phyloP scores from a whole-genome alignment of 495 filamentous ascomycete species.

The Cairneyella variabilis region DNA sequence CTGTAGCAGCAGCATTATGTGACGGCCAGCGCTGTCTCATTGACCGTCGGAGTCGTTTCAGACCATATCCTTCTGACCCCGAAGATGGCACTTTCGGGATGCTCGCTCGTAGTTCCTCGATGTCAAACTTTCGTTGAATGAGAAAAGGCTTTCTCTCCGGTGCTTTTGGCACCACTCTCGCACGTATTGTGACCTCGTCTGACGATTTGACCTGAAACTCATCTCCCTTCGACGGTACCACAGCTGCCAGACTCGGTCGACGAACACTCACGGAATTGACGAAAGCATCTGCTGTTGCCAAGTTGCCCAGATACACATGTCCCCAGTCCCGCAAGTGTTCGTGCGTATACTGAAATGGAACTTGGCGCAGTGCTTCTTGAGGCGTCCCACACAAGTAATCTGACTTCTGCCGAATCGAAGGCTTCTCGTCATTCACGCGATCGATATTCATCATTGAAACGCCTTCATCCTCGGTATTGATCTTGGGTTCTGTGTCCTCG shows the following conservation, averaged over 20 bases:
- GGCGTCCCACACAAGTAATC: conserved; percentile 2
- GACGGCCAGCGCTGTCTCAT: conserved; percentile 10
- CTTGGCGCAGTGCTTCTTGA: conserved; percentile 1
- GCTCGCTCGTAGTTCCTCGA: conserved; percentile 38
- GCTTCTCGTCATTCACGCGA: not conserved
- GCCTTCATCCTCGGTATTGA: not conserved
- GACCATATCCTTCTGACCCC: not conserved
- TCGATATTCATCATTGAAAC: not conserved
- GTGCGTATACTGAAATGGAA: conserved; percentile 23
- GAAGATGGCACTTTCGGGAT: conserved; percentile 2
- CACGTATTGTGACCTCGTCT: conserved; percentile 38
- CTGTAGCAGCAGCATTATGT: not conserved
- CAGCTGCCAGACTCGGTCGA: conserved; percentile 1
- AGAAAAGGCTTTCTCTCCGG: conserved; percentile 40
- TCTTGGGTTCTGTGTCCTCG: not conserved
- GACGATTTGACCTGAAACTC: not conserved
- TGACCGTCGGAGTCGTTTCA: conserved; percentile 10
- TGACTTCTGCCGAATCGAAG: not conserved
- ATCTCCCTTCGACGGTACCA: not conserved
- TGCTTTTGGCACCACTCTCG: conserved; percentile 37
- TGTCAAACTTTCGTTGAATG: conserved; percentile 42
- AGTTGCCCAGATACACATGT: conserved; percentile 18
- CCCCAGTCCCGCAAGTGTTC: conserved; percentile 24
- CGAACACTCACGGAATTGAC: conserved; percentile 14
- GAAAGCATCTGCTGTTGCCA: conserved; percentile 23